phyloP scores from a whole-genome alignment of 495 filamentous ascomycete genomes.

The Xylaria curta region DNA sequence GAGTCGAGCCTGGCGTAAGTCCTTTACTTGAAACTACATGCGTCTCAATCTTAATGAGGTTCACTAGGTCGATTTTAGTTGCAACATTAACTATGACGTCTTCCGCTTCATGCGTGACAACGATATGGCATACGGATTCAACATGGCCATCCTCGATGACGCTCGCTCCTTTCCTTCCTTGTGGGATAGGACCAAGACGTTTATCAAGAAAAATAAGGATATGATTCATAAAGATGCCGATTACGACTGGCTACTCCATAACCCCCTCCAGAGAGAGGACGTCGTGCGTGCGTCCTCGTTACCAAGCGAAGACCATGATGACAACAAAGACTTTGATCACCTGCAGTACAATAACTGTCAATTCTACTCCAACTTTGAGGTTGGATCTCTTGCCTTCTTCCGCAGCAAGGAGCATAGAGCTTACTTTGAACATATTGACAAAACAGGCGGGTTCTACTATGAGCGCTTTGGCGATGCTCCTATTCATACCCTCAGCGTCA shows the following conservation, averaged over 20 bases:
- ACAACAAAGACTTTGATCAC: conserved; percentile 21
- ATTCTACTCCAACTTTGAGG: conserved; percentile 69
- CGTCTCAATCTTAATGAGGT: conserved; percentile 18
- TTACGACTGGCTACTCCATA: conserved; percentile 55
- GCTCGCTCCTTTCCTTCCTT: conserved; percentile 57
- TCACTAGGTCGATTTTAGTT: conserved; percentile 63
- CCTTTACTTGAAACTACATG: conserved; percentile 1
- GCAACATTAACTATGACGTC: conserved; percentile 72
- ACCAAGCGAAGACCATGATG: conserved; percentile 25
- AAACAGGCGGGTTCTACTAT: conserved; percentile 66
- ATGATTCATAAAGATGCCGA: conserved; percentile 58
- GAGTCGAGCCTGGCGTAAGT: conserved; percentile 66
- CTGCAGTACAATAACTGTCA: conserved; percentile 59
- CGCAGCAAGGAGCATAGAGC: conserved; percentile 60
- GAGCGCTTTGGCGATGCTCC: conserved; percentile 69
- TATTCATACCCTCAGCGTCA: conserved; percentile 63
- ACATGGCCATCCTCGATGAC: conserved; percentile 62
- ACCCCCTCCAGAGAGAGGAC: conserved; percentile 25
- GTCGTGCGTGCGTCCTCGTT: conserved; percentile 20
- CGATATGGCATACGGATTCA: conserved; percentile 71
- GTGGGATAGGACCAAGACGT: conserved; percentile 54
- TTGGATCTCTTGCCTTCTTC: conserved; percentile 67
- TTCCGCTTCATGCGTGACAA: conserved; percentile 79
- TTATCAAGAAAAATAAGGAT: conserved; percentile 54
- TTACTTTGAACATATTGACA: conserved; percentile 65